These are phyloP conservation scores for Omphalotus olearius DNA, from an alignment of 1,284 basidiomycete genomes.

Conservation along the genomic window DNA sequence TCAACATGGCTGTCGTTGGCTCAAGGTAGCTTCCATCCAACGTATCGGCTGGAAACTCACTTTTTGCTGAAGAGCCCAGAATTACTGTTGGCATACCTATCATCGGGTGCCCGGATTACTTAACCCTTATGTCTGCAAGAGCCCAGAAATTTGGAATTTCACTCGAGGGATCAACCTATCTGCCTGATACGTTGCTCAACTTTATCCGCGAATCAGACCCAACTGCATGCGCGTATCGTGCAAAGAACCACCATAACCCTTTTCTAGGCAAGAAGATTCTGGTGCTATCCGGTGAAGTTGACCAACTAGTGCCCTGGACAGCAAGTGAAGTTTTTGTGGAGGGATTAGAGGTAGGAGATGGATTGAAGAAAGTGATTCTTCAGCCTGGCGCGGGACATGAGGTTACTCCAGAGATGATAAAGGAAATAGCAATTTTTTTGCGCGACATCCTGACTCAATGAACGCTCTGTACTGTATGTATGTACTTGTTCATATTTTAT, in stretches of 20 bases:
- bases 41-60: not conserved
- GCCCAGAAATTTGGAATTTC: slow-evolving; percentile 43
- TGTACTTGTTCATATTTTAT: too few relatives aligned
- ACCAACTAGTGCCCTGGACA: slow-evolving; percentile 57
- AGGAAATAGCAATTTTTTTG: slow-evolving; percentile 44
- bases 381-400: slow-evolving; percentile 49
- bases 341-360: slow-evolving; percentile 47
- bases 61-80: slow-evolving; percentile 49
- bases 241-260: slow-evolving; percentile 40
- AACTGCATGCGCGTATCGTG: slow-evolving; percentile 32
- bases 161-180: slow-evolving; percentile 37
- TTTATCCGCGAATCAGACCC: slow-evolving; percentile 47
- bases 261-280: slow-evolving; percentile 70
- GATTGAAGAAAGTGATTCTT: slow-evolving; percentile 44
- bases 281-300: slow-evolving; percentile 59
- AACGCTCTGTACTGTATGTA: not conserved
- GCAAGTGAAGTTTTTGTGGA: slow-evolving; percentile 52
- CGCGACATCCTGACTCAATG: slow-evolving; percentile 15
- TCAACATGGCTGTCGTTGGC: slow-evolving; percentile 67
- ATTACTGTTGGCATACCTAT: slow-evolving; percentile 72
- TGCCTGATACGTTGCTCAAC: slow-evolving; percentile 51
- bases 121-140: slow-evolving; percentile 55
- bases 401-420: slow-evolving; percentile 48
- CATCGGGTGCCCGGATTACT: slow-evolving; percentile 78
- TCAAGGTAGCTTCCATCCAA: slow-evolving; percentile 37